phyloP scores from a whole-genome alignment of 2,329 filamentous ascomycete species.

The Chaetomiaceae sp. region DNA sequence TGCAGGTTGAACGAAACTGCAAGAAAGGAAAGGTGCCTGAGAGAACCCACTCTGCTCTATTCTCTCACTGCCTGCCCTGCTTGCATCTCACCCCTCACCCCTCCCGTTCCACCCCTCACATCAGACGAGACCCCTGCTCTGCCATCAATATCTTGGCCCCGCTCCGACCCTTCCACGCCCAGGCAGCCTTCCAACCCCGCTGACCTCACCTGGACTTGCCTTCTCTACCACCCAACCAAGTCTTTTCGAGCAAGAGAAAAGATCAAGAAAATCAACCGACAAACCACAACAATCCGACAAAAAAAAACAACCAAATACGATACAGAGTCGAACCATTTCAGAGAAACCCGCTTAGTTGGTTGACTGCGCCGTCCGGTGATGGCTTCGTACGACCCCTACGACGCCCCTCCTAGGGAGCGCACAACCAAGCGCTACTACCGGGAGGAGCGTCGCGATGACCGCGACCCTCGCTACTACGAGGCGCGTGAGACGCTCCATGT shows the following conservation, averaged over 20 bases:
- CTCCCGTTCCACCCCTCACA: neutral
- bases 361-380: constrained; percentile 29
- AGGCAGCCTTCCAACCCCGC: constrained; percentile 7
- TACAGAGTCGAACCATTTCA: too few species aligned
- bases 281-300: neutral
- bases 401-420: constrained; percentile 41
- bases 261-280: constrained; percentile 1
- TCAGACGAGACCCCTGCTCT: constrained; percentile 2
- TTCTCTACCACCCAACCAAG: neutral
- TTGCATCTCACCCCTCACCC: neutral
- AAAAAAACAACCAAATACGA: neutral
- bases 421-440: constrained; percentile 47
- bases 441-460: constrained; percentile 49
- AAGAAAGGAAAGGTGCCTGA: neutral
- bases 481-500: constrained; percentile 46
- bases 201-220: constrained; percentile 2
- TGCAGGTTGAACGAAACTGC: neutral
- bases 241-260: neutral
- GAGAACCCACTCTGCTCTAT: neutral
- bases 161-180: constrained; percentile 7
- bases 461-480: constrained; percentile 52
- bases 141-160: constrained; percentile 13
- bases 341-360: neutral
- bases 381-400: constrained; percentile 53
- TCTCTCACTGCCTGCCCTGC: neutral